phyloP scores from a whole-genome alignment of 352 stramenopile species.

The Phytophthora melonis region DNA sequence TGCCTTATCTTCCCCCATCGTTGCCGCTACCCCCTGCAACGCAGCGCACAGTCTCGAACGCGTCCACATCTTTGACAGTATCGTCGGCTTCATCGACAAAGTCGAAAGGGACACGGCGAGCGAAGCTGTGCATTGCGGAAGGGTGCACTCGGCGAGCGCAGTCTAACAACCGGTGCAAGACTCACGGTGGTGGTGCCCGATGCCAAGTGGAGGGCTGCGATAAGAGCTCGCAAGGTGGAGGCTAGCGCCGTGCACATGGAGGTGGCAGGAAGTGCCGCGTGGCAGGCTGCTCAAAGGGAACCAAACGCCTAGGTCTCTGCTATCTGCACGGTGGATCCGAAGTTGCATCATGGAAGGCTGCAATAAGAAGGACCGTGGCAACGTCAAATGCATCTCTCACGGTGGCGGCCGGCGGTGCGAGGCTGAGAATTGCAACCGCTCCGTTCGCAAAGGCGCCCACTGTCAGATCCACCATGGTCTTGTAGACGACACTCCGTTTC shows the following conservation, averaged over 20 bases:
- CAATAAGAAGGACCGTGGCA: slow-evolving; percentile 86
- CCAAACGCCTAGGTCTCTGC: slow-evolving; percentile 77
- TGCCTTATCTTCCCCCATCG: slow-evolving; percentile 25
- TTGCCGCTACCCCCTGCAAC: slow-evolving; percentile 34
- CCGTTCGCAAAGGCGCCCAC: slow-evolving; percentile 78
- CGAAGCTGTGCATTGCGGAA: slow-evolving; percentile 75
- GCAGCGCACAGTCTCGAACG: slow-evolving; percentile 31
- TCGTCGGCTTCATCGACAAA: slow-evolving; percentile 38
- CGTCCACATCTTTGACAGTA: slow-evolving; percentile 34
- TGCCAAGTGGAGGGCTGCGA: slow-evolving; percentile 75
- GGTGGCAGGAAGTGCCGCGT: slow-evolving; percentile 82
- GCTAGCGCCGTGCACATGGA: slow-evolving; percentile 49
- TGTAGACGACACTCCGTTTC: slow-evolving; percentile 47
- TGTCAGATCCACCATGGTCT: slow-evolving; percentile 73
- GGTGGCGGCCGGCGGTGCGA: slow-evolving; percentile 79
- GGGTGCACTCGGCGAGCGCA: slow-evolving; percentile 71
- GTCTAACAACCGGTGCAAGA: slow-evolving; percentile 88
- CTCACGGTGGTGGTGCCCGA: slow-evolving; percentile 78
- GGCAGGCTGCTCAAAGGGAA: slow-evolving; percentile 76
- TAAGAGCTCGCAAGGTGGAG: slow-evolving; percentile 84
- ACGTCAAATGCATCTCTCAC: slow-evolving; percentile 85
- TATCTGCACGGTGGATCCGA: slow-evolving; percentile 84
- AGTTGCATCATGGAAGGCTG: slow-evolving; percentile 77
- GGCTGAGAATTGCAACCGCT: slow-evolving; percentile 63
- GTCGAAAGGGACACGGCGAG: slow-evolving; percentile 44